phyloP scores from a whole-genome alignment of 2,329 filamentous ascomycete genomes.

The Monosporascus ibericus region DNA sequence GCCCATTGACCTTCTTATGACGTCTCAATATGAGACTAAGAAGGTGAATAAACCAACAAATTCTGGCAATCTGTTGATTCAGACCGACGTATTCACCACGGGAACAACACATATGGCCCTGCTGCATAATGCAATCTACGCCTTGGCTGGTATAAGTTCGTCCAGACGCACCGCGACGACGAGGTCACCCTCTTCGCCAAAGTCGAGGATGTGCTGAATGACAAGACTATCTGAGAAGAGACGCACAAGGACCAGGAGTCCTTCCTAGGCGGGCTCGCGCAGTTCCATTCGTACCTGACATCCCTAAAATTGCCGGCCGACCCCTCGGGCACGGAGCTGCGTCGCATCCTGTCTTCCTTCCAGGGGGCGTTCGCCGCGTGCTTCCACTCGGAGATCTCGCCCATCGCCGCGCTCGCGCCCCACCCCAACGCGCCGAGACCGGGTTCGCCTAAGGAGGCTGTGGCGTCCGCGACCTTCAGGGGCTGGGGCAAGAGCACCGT shows the following conservation, averaged over 20 bases:
- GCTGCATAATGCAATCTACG: constrained; percentile 57
- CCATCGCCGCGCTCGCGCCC: constrained; percentile 41
- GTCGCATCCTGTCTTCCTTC: constrained; percentile 45
- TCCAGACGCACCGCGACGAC: constrained; percentile 55
- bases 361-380: constrained; percentile 44
- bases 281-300: constrained; percentile 47
- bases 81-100: constrained; percentile 53
- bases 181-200: constrained; percentile 50
- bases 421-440: constrained; percentile 45
- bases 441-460: constrained; percentile 37
- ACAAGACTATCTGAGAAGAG: constrained; percentile 43
- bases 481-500: constrained; percentile 58
- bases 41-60: constrained; percentile 30
- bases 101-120: constrained; percentile 57
- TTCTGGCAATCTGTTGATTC: background rate
- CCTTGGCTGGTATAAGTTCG: constrained; percentile 53
- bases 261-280: constrained; percentile 45
- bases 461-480: constrained; percentile 48
- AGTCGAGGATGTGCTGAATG: constrained; percentile 44
- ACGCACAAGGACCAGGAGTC: constrained; percentile 50
- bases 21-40: constrained; percentile 46
- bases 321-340: constrained; percentile 39
- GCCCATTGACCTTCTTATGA: constrained; percentile 48
- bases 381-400: constrained; percentile 49
- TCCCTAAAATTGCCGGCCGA: constrained; percentile 33